Evolutionary conservation across 495 filamentous ascomycete species (phyloP), one percentile per base, ranked within the genome.

Genomic region (Talaromyces trachyspermus): DNA sequence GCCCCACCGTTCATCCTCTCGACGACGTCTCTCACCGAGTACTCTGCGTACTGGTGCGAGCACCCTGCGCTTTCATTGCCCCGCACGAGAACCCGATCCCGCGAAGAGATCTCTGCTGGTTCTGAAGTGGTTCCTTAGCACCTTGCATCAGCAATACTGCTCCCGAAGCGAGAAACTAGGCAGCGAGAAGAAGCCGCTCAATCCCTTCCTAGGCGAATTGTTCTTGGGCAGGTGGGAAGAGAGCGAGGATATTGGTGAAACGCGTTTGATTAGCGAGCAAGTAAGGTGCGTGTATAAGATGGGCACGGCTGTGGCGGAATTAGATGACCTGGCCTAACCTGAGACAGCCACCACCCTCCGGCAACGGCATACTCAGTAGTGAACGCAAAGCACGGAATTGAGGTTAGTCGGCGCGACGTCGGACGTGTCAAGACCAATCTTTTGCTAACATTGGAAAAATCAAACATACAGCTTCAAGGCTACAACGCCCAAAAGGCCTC

Each of bases 401-500:
- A 78, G 58, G 75, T 79, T 54, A 58, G 66, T 42, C n/a, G n/a
- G n/a, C n/a, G n/a, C n/a, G n/a, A n/a, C n/a, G n/a, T n/a, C n/a
- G n/a, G n/a, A n/a, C n/a, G n/a, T n/a, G n/a, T n/a, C n/a, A n/a
- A 14, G 7, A 14, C 19, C 19, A 11, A 39, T 9, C 15, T 14
- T 14, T 41, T 7, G 18, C 19, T 33, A 20, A 49, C 35, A n/a
- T n/a, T n/a, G n/a, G n/a, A n/a, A n/a, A 40, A 6, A 7, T 30
- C 2, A 9, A 7, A 20, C 11, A 18, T 14, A n/a, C 52, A 85
- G 67, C 75, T 98, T 3, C 81, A 95, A 75, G 92, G 94, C 48
- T 95, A 96, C 69, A 95, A 96, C 54, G 94, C 86, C n/a, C 94
- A 96, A 58, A 97, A 95, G 63, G 92, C 89, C 5, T 89, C 84